Percentiles rank a stretch among this genome's conserved stretches.
Conservation (phyloP, 202 grass and related monocot species). For the Hordeum pubiflorum region DNA sequence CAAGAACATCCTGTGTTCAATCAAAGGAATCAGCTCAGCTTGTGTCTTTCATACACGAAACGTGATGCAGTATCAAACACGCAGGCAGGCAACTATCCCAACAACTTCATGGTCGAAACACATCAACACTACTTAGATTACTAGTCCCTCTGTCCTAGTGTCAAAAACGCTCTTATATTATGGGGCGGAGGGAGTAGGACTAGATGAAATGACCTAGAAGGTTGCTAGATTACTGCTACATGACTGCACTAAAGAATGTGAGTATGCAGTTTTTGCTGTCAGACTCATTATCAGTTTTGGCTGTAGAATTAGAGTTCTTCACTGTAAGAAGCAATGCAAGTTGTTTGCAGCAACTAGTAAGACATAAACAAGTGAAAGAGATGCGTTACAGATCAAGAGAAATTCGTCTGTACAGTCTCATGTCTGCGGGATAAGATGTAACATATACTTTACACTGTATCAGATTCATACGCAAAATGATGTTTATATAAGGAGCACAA, state of each 20-base stretch:
- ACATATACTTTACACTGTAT: too few relatives aligned
- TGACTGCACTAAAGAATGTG: neutral
- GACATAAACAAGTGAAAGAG: neutral
- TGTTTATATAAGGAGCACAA: too few relatives aligned
- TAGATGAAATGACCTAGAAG: neutral
- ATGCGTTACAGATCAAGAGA: neutral
- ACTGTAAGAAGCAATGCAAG: neutral
- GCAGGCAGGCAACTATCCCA: neutral
- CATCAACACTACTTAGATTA: neutral
- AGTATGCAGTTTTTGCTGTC: neutral
- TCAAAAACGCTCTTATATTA: too few relatives aligned
- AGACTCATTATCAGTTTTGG: neutral
- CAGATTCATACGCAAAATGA: too few relatives aligned
- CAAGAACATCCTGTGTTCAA: constrained; percentile 73
- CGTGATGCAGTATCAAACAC: neutral
- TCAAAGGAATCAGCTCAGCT: constrained; percentile 5
- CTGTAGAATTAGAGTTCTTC: neutral
- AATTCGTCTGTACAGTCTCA: too few relatives aligned
- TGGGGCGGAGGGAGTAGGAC: too few relatives aligned
- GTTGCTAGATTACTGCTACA: neutral
- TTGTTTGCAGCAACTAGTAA: neutral
- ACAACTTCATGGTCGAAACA: neutral
- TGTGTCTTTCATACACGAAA: neutral
- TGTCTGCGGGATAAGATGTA: too few relatives aligned
- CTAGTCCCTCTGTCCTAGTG: too few relatives aligned